Conservation (phyloP, 2,329 filamentous ascomycete genomes). For the Zasmidium angulare region DNA sequence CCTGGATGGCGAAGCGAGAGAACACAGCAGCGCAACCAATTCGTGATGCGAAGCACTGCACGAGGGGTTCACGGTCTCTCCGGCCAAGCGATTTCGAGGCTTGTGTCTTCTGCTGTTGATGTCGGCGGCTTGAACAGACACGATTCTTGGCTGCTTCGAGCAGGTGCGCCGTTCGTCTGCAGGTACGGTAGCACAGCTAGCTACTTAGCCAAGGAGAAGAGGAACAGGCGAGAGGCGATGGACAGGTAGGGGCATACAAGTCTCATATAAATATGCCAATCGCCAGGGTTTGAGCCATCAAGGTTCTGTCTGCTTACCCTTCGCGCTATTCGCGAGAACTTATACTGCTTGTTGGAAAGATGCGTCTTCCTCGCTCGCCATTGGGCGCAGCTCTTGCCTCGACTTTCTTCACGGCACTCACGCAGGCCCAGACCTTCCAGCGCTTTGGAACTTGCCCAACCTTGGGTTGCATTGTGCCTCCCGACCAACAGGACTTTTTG, state of each 20-base stretch:
- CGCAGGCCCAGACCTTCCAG: constrained; percentile 54
- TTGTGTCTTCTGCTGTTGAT: not conserved
- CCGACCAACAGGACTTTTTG: constrained; percentile 73
- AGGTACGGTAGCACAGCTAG: not conserved
- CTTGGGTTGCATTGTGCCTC: constrained; percentile 56
- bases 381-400: constrained; percentile 9
- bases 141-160: not conserved
- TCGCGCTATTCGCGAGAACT: no score
- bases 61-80: not conserved
- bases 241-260: not conserved
- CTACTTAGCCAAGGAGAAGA: no score
- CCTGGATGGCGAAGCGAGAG: not conserved
- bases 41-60: not conserved
- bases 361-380: constrained; percentile 13
- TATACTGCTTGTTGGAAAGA: constrained; percentile 13
- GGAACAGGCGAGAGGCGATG: not conserved
- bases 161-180: not conserved
- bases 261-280: not conserved
- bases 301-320: constrained; percentile 14
- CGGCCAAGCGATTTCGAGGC: not conserved
- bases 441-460: constrained; percentile 57
- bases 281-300: constrained; percentile 14
- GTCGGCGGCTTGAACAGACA: not conserved
- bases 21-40: not conserved
- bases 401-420: constrained; percentile 8